Conservation (phyloP, 2,329 filamentous ascomycete genomes). For the Cordyceps sp. region DNA sequence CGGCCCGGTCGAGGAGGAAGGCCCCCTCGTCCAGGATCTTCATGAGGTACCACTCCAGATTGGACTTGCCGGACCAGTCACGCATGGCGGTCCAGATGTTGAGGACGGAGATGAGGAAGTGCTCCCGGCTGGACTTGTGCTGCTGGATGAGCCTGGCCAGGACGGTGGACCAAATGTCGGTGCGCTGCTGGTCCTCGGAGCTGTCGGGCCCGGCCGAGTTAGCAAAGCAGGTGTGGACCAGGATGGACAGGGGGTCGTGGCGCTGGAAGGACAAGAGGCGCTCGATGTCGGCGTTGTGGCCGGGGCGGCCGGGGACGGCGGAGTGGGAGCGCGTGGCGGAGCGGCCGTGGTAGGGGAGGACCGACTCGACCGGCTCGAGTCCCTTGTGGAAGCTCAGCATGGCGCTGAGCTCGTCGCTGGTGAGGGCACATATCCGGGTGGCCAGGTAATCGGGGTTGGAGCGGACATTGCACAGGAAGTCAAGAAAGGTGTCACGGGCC, state of each 20-base stretch:
- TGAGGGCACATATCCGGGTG: slow-evolving; percentile 60
- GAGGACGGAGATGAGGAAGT: slow-evolving; percentile 68
- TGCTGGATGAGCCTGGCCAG: slow-evolving; percentile 71
- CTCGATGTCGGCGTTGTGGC: slow-evolving; percentile 51
- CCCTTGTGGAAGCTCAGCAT: slow-evolving; percentile 66
- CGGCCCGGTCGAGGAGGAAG: slow-evolving; percentile 73
- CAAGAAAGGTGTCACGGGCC: slow-evolving; percentile 58
- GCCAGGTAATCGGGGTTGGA: slow-evolving; percentile 82
- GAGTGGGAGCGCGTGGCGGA: slow-evolving; percentile 27
- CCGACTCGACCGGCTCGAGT: slow-evolving; percentile 68
- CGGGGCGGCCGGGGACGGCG: slow-evolving; percentile 25
- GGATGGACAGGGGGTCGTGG: slow-evolving; percentile 67
- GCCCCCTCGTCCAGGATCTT: slow-evolving; percentile 84
- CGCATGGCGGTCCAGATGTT: slow-evolving; percentile 78
- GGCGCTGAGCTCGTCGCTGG: slow-evolving; percentile 57
- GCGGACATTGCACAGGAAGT: slow-evolving; percentile 66
- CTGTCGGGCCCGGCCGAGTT: slow-evolving; percentile 71
- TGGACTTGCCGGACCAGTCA: slow-evolving; percentile 77
- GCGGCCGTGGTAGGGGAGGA: slow-evolving; percentile 52
- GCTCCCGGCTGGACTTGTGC: slow-evolving; percentile 59
- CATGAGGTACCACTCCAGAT: slow-evolving; percentile 90
- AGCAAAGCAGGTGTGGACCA: slow-evolving; percentile 81
- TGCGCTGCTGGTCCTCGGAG: slow-evolving; percentile 61
- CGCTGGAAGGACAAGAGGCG: slow-evolving; percentile 77
- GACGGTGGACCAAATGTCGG: slow-evolving; percentile 75